These are phyloP conservation scores for Syncephalastrum sp. DNA, from an alignment of 371 early-diverging fungal species.

Conservation along the genomic window DNA sequence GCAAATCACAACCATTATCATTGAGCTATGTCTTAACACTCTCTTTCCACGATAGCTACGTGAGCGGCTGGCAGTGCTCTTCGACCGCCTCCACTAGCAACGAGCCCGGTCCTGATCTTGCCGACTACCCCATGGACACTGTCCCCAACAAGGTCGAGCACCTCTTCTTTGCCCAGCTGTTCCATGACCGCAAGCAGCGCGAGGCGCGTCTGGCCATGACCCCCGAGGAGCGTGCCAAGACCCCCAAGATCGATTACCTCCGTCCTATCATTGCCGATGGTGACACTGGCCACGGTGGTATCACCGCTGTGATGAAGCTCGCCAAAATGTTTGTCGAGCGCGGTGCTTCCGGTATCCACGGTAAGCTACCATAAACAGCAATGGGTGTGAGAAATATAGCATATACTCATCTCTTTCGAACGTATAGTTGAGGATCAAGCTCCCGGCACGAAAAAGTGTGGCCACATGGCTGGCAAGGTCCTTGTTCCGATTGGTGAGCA, in stretches of 20 bases:
- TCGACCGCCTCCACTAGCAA: constrained; percentile 96
- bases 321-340: constrained; percentile 90
- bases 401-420: neutral
- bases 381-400: neutral
- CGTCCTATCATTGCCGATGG: constrained; percentile 98
- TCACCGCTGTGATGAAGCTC: constrained; percentile 84
- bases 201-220: constrained; percentile 81
- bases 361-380: constrained; percentile 18
- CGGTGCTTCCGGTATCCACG: constrained; percentile 82
- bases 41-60: constrained; percentile 24
- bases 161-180: constrained; percentile 95
- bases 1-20: neutral
- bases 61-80: constrained; percentile 98
- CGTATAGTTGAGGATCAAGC: constrained; percentile 87
- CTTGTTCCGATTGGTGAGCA: constrained; percentile 96
- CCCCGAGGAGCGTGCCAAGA: constrained; percentile 66
- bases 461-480: constrained; percentile 99
- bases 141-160: constrained; percentile 99
- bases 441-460: constrained; percentile 97
- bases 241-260: constrained; percentile 85
- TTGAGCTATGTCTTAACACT: neutral
- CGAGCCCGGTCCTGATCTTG: constrained; percentile 98
- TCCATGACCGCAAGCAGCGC: constrained; percentile 97
- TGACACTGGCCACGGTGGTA: constrained; percentile 94
- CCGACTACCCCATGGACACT: constrained; percentile 98